These are phyloP conservation scores for Sanghuangporus sanghuang DNA, from an alignment of 1,284 basidiomycete genomes.

Conservation along the genomic window DNA sequence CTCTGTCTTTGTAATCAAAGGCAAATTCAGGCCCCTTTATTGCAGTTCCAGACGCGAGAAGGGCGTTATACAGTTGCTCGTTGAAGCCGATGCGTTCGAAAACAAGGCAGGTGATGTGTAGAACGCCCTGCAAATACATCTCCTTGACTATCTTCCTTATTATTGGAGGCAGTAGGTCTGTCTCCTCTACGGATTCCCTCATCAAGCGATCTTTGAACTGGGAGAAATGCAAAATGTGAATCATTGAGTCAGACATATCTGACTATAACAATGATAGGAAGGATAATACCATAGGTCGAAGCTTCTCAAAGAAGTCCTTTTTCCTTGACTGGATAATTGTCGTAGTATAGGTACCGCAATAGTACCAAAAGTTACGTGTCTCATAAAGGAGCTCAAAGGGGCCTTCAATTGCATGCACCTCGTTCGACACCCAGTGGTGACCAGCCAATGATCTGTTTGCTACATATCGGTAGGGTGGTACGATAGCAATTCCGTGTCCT, in stretches of 20 bases:
- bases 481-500: background rate
- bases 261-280: no score
- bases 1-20: no score
- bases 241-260: no score
- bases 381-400: background rate
- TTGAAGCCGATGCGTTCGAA: slow-evolving; percentile 3
- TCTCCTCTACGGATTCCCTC: background rate
- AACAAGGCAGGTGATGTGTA: background rate
- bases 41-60: background rate
- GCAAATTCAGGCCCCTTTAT: no score
- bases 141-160: background rate
- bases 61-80: background rate
- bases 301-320: background rate
- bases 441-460: background rate
- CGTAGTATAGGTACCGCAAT: slow-evolving; percentile 1
- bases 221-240: background rate
- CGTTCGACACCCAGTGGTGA: background rate
- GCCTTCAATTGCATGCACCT: background rate
- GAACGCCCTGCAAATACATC: background rate
- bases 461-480: background rate
- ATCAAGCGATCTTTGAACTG: background rate
- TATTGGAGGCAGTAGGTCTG: slow-evolving; percentile 1
- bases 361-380: background rate
- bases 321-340: background rate
- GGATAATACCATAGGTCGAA: background rate